Evolutionary conservation across 768 basidiomycete species (phyloP).

Genomic region (Auricularia sp.): DNA sequence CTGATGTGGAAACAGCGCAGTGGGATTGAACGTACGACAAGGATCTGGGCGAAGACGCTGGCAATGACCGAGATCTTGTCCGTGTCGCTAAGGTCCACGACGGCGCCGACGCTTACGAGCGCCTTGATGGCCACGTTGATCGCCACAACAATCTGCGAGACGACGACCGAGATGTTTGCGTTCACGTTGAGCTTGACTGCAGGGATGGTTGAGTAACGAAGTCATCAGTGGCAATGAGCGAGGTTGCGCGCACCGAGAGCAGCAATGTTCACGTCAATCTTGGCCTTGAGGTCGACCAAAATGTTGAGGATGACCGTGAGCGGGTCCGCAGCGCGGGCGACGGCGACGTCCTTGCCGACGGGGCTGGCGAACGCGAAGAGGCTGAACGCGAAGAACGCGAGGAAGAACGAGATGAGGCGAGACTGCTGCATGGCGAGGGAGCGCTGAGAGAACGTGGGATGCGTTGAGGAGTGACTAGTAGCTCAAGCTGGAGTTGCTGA

Average conservation of each 20-base stretch:
- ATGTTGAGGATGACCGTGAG: background rate
- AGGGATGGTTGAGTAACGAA: background rate
- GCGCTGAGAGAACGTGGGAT: too few species aligned
- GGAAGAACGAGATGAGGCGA: background rate
- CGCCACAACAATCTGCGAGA: background rate
- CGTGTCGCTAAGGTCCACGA: background rate
- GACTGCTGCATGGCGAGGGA: background rate
- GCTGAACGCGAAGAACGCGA: background rate
- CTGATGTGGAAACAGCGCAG: too few species aligned
- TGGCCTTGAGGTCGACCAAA: background rate
- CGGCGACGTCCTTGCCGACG: background rate
- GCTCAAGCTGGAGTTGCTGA: too few species aligned
- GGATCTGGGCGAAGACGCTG: background rate
- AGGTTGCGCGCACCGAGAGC: background rate
- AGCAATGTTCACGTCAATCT: background rate
- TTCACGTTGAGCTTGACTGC: background rate
- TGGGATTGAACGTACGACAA: background rate
- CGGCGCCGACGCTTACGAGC: background rate
- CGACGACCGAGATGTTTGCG: background rate
- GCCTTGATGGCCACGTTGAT: background rate
- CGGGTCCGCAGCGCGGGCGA: background rate
- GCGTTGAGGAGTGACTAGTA: too few species aligned
- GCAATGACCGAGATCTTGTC: background rate
- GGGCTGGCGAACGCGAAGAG: background rate
- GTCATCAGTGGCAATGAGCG: background rate